Evolutionary conservation across 306 rosid genomes (phyloP).

Genomic region (Betula pendula): DNA sequence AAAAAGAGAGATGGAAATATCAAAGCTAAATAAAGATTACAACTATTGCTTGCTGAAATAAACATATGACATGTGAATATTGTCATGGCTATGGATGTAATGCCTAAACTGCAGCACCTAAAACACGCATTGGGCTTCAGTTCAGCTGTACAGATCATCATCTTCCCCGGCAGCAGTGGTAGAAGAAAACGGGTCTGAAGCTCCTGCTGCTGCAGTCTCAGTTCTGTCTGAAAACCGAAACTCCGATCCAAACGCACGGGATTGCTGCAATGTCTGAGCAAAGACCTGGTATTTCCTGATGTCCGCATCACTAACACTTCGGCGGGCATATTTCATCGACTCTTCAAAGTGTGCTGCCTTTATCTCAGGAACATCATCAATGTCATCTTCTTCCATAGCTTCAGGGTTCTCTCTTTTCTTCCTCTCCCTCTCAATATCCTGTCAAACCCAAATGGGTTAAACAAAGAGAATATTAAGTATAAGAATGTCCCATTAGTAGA

Average conservation of each 20-base stretch:
- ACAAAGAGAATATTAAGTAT: conserved; percentile 12
- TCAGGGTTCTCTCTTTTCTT: conserved; percentile 49
- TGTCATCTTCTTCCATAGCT: conserved; percentile 65
- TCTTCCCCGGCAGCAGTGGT: conserved; percentile 51
- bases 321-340: conserved; percentile 68
- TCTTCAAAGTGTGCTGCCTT: conserved; percentile 67
- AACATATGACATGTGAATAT: no score
- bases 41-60: no score
- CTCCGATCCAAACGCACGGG: conserved; percentile 64
- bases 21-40: neutral
- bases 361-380: conserved; percentile 48
- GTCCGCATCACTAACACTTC: conserved; percentile 73
- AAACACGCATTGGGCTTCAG: neutral
- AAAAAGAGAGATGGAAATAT: no score
- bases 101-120: neutral
- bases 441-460: neutral
- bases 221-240: conserved; percentile 51
- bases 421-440: conserved; percentile 63
- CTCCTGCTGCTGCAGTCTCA: conserved; percentile 31
- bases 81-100: no score
- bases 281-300: conserved; percentile 67
- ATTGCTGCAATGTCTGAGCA: conserved; percentile 70
- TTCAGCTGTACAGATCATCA: conserved; percentile 56
- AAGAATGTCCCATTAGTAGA: neutral
- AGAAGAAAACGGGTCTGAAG: conserved; percentile 54